Conservation (phyloP, 192 early-diverging fungal species). For the Gaertneriomyces semiglobifer region DNA sequence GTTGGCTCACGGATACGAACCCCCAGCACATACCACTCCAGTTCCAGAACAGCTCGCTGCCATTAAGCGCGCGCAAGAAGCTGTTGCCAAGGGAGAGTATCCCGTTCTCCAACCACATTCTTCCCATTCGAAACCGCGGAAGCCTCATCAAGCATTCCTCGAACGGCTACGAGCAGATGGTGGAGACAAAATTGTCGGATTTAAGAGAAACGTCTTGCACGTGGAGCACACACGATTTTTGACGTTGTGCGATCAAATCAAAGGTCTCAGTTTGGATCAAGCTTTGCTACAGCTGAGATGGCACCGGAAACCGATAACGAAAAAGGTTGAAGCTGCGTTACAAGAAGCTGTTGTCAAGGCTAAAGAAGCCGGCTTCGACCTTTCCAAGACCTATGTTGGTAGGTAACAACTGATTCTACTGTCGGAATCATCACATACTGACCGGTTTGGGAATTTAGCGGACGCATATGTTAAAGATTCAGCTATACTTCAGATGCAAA, state of each 20-base stretch:
- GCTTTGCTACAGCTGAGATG: conserved; percentile 41
- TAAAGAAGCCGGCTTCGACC: conserved; percentile 40
- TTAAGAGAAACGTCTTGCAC: conserved; percentile 38
- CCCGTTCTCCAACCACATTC: conserved; percentile 5
- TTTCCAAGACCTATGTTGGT: conserved; percentile 50
- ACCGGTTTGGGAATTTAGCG: conserved; percentile 25
- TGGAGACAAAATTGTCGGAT: conserved; percentile 39
- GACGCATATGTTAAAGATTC: conserved; percentile 42
- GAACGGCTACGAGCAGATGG: conserved; percentile 37
- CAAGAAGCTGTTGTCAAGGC: conserved; percentile 40
- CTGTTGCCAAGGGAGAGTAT: neutral
- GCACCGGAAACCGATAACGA: conserved; percentile 35
- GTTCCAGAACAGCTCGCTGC: neutral
- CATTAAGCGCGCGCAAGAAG: neutral
- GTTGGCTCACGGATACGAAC: neutral
- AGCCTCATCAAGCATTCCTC: conserved; percentile 31
- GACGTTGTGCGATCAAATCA: conserved; percentile 34
- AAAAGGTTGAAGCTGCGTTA: conserved; percentile 29
- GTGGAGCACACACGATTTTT: conserved; percentile 44
- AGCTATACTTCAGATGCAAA: conserved; percentile 31
- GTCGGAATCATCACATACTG: neutral
- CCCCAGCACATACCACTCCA: neutral
- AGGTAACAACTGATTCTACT: neutral
- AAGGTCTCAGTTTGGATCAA: conserved; percentile 40
- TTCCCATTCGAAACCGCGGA: neutral